Conservation (phyloP, 2,329 filamentous ascomycete genomes). For the Fusarium annulatum region DNA sequence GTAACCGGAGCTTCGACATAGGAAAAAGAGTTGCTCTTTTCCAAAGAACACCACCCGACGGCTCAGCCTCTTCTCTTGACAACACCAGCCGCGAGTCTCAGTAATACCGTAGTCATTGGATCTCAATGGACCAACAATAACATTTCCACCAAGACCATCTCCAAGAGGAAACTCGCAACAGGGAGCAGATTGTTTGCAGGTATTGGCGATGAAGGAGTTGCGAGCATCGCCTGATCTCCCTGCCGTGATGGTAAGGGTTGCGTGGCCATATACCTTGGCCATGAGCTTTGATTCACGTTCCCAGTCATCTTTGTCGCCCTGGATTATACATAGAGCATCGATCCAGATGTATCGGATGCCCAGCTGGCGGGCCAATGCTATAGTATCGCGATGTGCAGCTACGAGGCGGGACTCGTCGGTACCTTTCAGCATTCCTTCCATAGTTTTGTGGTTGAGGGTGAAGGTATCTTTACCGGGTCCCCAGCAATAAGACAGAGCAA, state of each 20-base stretch:
- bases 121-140: not conserved
- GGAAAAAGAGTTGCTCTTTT: conserved; percentile 5
- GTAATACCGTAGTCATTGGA: not conserved
- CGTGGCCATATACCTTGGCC: not conserved
- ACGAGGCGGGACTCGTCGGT: not conserved
- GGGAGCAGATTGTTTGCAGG: not conserved
- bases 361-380: not conserved
- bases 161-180: conserved; percentile 2
- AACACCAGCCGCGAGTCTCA: conserved; percentile 22
- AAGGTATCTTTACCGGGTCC: conserved; percentile 12
- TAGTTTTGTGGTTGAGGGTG: conserved; percentile 1
- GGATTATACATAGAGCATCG: conserved; percentile 1
- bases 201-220: conserved; percentile 1
- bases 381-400: not conserved
- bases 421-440: not conserved
- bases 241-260: conserved; percentile 9
- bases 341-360: conserved; percentile 4
- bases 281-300: not conserved
- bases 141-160: not conserved
- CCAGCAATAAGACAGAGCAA: conserved; percentile 17
- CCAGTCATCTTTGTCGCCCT: conserved; percentile 1
- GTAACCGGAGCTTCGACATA: not conserved
- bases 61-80: conserved; percentile 11
- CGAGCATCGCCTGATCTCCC: conserved; percentile 18
- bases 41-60: conserved; percentile 9